These are phyloP conservation scores for Plasmodium cynomolgi DNA, from an alignment of 169 alveolate species.

Conservation along the genomic window DNA sequence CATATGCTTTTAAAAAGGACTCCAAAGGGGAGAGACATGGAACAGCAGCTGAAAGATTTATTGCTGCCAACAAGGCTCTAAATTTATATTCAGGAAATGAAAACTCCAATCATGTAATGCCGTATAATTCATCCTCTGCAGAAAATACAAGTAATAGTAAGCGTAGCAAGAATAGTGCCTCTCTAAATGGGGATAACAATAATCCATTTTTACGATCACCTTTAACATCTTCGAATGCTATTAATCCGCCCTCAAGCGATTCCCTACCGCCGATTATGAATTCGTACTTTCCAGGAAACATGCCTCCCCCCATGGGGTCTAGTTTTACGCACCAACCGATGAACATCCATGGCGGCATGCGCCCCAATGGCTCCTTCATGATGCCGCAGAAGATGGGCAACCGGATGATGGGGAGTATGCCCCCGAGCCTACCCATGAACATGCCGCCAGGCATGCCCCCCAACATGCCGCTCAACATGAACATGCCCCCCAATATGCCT, in stretches of 20 bases:
- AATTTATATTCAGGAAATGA: conserved; percentile 76
- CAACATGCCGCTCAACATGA: conserved; percentile 77
- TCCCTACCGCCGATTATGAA: conserved; percentile 40
- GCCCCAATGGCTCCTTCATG: conserved; percentile 11
- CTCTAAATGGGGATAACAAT: conserved; percentile 20
- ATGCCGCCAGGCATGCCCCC: conserved; percentile 67
- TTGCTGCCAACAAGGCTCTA: conserved; percentile 89
- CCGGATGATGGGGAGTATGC: conserved; percentile 25
- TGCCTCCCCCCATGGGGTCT: conserved; percentile 12
- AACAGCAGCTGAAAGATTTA: conserved; percentile 91
- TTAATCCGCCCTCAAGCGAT: conserved; percentile 32
- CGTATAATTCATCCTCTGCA: conserved; percentile 32
- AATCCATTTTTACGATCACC: conserved; percentile 10
- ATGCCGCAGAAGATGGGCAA: conserved; percentile 28
- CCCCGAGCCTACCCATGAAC: conserved; percentile 71
- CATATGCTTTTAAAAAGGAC: conserved; percentile 98
- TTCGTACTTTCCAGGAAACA: conserved; percentile 16
- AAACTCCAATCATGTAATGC: conserved; percentile 60
- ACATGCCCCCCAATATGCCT: conserved; percentile 17
- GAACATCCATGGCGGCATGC: not conserved
- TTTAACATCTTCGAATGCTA: not conserved
- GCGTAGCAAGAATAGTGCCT: not conserved
- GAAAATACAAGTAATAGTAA: not conserved
- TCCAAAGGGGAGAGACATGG: conserved; percentile 94
- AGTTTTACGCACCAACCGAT: conserved; percentile 21